phyloP scores from a whole-genome alignment of 1,284 basidiomycete genomes.

The Cutaneotrichosporon sp. region DNA sequence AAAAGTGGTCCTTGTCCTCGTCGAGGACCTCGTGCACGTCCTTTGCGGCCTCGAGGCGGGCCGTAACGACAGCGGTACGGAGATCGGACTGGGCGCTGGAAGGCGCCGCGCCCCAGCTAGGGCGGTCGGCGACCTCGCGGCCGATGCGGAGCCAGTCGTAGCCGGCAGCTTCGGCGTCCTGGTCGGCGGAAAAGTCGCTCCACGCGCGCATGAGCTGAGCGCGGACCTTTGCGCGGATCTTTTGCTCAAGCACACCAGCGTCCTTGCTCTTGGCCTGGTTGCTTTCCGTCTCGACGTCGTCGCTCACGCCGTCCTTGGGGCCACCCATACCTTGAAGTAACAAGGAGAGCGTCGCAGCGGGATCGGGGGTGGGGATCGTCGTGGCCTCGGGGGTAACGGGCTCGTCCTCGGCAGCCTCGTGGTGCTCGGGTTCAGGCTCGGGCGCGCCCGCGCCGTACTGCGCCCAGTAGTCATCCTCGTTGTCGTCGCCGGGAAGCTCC shows the following conservation, averaged over 20 bases:
- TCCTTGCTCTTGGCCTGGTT: background rate
- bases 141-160: slow-evolving; percentile 34
- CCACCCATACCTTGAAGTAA: slow-evolving; percentile 8
- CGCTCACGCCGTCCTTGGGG: background rate
- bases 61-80: slow-evolving; percentile 8
- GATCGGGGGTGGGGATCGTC: slow-evolving; percentile 4
- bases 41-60: slow-evolving; percentile 30
- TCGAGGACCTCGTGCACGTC: slow-evolving; percentile 29
- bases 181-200: slow-evolving; percentile 11
- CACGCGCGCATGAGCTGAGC: slow-evolving; percentile 23
- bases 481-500: slow-evolving; percentile 11
- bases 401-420: background rate
- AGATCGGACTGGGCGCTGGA: background rate
- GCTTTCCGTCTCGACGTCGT: background rate
- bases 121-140: slow-evolving; percentile 19
- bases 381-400: slow-evolving; percentile 9
- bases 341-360: slow-evolving; percentile 9
- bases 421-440: background rate
- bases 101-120: slow-evolving; percentile 1
- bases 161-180: slow-evolving; percentile 29
- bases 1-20: slow-evolving; percentile 24
- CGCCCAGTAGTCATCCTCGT: slow-evolving; percentile 41
- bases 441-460: slow-evolving; percentile 26
- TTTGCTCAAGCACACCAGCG: slow-evolving; percentile 14
- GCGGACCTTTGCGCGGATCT: slow-evolving; percentile 22